A percentile compares a stretch with the other conserved stretches of the same genome.
phyloP scores from a whole-genome alignment of 1,139 yeast species.

The Hansenula lynferdii region DNA sequence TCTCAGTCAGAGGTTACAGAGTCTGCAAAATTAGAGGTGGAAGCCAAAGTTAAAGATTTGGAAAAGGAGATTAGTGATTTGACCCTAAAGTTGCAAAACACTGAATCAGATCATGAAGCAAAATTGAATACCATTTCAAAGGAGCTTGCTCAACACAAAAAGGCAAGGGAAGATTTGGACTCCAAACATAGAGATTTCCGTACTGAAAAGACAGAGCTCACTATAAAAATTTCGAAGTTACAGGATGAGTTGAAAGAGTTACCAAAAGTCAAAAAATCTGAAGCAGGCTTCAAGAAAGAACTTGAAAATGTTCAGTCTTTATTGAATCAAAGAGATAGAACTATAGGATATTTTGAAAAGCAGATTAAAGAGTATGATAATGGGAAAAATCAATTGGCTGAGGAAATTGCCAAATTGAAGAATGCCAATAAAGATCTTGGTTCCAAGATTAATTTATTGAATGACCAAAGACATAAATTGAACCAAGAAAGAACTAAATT shows the following conservation, averaged over 20 bases:
- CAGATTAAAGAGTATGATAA: conserved; percentile 33
- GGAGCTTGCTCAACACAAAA: conserved; percentile 19
- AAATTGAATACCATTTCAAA: conserved; percentile 1
- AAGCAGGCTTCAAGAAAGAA: conserved; percentile 23
- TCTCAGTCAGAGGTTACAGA: conserved; percentile 1
- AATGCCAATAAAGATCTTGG: conserved; percentile 23
- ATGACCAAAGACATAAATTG: conserved; percentile 25
- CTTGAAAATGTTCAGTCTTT: conserved; percentile 12
- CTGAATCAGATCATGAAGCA: conserved; percentile 15
- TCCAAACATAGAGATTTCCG: conserved; percentile 27
- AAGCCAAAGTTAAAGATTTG: conserved; percentile 3
- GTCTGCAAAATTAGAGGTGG: conserved; percentile 2
- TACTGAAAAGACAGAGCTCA: conserved; percentile 32
- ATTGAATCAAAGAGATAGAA: conserved; percentile 43
- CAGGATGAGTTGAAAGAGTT: conserved; percentile 29
- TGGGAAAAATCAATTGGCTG: conserved; percentile 21
- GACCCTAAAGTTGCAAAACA: conserved; percentile 5
- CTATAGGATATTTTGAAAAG: conserved; percentile 40
- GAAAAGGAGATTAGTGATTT: conserved; percentile 14
- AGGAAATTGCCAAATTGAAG: conserved; percentile 23
- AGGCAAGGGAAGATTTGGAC: conserved; percentile 25
- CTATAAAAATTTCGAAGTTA: conserved; percentile 18
- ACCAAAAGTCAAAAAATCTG: conserved; percentile 25
- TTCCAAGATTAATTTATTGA: conserved; percentile 8
- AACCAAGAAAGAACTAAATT: conserved; percentile 33